Evolutionary conservation across 257 asterid genomes (phyloP).

Genomic region (Plantago elongata): DNA sequence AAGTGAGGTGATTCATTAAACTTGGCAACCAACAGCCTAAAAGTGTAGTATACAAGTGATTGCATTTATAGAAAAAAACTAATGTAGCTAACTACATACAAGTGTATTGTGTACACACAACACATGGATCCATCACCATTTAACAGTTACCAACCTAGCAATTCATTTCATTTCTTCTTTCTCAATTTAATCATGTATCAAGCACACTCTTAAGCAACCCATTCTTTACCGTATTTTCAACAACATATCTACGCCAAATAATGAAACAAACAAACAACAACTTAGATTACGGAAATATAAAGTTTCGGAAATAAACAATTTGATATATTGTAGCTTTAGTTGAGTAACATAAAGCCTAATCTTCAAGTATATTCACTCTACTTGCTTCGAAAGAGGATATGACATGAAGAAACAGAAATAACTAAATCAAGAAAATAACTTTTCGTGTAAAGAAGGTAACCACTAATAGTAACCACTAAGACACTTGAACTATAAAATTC

Average conservation of each 20-base stretch:
- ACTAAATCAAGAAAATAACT: slow-evolving; percentile 19
- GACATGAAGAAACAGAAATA: not conserved
- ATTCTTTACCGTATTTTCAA: not conserved
- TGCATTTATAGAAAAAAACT: too few relatives aligned
- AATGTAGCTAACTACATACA: too few relatives aligned
- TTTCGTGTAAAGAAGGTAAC: slow-evolving; percentile 80
- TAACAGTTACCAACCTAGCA: slow-evolving; percentile 56
- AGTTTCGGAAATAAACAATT: too few relatives aligned
- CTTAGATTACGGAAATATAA: too few relatives aligned
- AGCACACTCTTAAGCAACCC: slow-evolving; percentile 15
- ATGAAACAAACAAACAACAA: too few relatives aligned
- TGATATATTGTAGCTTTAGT: not conserved
- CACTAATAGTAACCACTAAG: slow-evolving; percentile 54
- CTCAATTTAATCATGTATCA: slow-evolving; percentile 39
- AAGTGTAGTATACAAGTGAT: slow-evolving; percentile 17
- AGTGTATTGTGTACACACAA: too few relatives aligned
- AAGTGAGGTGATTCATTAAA: slow-evolving; percentile 4
- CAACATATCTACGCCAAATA: too few relatives aligned
- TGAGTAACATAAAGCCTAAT: not conserved
- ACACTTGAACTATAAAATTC: slow-evolving; percentile 1
- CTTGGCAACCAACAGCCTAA: too few relatives aligned
- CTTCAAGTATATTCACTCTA: too few relatives aligned
- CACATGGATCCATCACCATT: not conserved
- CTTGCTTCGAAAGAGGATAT: too few relatives aligned
- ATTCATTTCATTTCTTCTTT: slow-evolving; percentile 54